Evolutionary conservation across 805 yeast genomes (phyloP), one percentile per base, ranked within the genome.

Genomic region (Starmerella sirachaensis): DNA sequence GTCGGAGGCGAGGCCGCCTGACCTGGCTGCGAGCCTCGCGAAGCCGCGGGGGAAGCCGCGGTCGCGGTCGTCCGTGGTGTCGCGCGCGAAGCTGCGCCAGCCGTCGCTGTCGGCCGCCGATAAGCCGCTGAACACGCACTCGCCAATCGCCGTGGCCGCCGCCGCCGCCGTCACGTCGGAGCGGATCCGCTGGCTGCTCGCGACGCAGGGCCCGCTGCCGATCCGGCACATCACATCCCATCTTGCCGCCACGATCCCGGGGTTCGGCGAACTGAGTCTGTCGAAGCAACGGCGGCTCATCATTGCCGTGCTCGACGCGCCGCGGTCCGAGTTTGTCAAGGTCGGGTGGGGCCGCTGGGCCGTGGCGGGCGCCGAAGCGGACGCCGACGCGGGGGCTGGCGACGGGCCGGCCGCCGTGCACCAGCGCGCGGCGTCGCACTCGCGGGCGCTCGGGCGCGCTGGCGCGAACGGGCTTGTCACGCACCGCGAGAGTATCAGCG

Each of bases 321-420:
- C 81, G 8, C 82, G 75, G 51, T 48, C 66, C 1, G 63, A 58
- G 29, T 86, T 86, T 61, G 93, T 84, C 53, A 86, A 86, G 61
- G 84, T 86, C 22, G 95, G 96, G 17, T 86, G 97, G 97, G 97
- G 97, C 42, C 93, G 86, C 57, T 86, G 97, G 97, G 80, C 80
- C 18, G 93, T 86, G 3, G 69, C 75, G 50, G 56, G 35, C 39
- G 54, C 72, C 31, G 86, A 79, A 50, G 80, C 93, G 0, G 94
- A 24, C 28, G 23, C 20, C 28, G 23, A 34, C 16, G 16, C 37
- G 33, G 13, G 38, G 19, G 54, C 93, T 80, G 51, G 93, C 82
- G 55, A 29, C 29, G 35, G 25, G 29, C 29, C 34, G 26, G 25
- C 37, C 20, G 14, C 29, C 7, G 13, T 12, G 7, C 23, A 12